Base-by-base conservation (phyloP, 225 moss, liverwort and hornwort species). In the Rhytidiadelphus loreus region DNA sequence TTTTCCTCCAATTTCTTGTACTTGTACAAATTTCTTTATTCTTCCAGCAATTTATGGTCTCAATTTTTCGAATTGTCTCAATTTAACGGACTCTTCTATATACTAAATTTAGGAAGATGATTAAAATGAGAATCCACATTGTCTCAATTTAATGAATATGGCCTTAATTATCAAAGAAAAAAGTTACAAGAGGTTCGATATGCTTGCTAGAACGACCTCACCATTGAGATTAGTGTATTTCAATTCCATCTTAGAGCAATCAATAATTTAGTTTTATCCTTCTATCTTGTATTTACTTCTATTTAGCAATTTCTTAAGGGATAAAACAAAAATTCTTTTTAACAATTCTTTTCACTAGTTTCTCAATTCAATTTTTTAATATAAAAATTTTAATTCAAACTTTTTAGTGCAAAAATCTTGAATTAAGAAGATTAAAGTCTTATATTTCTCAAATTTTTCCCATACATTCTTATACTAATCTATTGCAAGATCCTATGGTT, bases 161-260 rank as follows among this genome's bases (percentile, higher is more conserved):
- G n/a, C n/a, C n/a, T n/a, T n/a, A n/a, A n/a, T n/a, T n/a, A n/a
- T n/a, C n/a, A n/a, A 10, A 33, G 4, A 3, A n/a, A 22, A n/a
- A 33, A 19, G 0, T 12, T 12, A 12, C 0, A 12, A 4, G 22
- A n/a, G 21, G 37, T 68, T n/a, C 68, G n/a, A 68, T n/a, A 12
- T 2, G 1, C 4, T n/a, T 68, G 1, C 2, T 68, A 23, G n/a
- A n/a, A 13, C 13, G 23, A 23, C 13, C 4, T 20, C 4, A n/a
- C n/a, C 4, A 22, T 16, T 68, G 16, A 22, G 0, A n/a, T 66
- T 21, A 66, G 11, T 12, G 2, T n/a, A 3, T 14, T 41, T 41
- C 4, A 70, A 70, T 41, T 41, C 8, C 41, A 70, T 41, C 15
- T 70, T 41, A 70, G 8, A 41, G 14, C 1, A 13, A 41, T 8